Evolutionary conservation across 2,329 filamentous ascomycete species (phyloP).

Genomic region (Intubia oerlemansii): DNA sequence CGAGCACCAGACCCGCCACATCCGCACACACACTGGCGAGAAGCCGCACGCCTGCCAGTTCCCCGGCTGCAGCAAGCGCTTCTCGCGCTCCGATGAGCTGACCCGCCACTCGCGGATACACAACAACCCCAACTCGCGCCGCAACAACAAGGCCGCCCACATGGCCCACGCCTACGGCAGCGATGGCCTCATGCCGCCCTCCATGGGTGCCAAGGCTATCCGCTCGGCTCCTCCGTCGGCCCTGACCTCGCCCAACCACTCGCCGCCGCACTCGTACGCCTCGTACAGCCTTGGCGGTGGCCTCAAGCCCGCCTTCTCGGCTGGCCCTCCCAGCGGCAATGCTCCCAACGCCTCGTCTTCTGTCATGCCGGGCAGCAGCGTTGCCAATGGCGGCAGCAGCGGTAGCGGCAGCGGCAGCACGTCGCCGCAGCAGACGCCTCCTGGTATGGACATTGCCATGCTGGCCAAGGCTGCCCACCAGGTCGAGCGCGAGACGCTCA

Average conservation of each 20-base stretch:
- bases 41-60: slow-evolving; percentile 95
- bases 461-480: slow-evolving; percentile 39
- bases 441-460: slow-evolving; percentile 32
- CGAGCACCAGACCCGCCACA: slow-evolving; percentile 81
- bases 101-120: slow-evolving; percentile 96
- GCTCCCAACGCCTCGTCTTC: no score
- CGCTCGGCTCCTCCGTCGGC: slow-evolving; percentile 77
- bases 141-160: slow-evolving; percentile 58
- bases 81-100: slow-evolving; percentile 88
- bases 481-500: slow-evolving; percentile 36
- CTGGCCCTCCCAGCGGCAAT: slow-evolving; percentile 14
- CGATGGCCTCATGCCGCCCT: slow-evolving; percentile 56
- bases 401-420: background rate
- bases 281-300: slow-evolving; percentile 35
- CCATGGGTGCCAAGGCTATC: slow-evolving; percentile 53
- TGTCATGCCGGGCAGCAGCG: slow-evolving; percentile 2
- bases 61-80: slow-evolving; percentile 88
- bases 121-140: slow-evolving; percentile 92
- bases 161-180: slow-evolving; percentile 19
- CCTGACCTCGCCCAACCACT: slow-evolving; percentile 83
- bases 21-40: slow-evolving; percentile 56
- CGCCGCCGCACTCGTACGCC: slow-evolving; percentile 76
- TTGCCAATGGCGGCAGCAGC: background rate
- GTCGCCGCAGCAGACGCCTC: slow-evolving; percentile 15
- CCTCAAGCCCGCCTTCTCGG: slow-evolving; percentile 26